Conservation (phyloP, 139 green algal genomes). For the Trebouxia sp. region DNA sequence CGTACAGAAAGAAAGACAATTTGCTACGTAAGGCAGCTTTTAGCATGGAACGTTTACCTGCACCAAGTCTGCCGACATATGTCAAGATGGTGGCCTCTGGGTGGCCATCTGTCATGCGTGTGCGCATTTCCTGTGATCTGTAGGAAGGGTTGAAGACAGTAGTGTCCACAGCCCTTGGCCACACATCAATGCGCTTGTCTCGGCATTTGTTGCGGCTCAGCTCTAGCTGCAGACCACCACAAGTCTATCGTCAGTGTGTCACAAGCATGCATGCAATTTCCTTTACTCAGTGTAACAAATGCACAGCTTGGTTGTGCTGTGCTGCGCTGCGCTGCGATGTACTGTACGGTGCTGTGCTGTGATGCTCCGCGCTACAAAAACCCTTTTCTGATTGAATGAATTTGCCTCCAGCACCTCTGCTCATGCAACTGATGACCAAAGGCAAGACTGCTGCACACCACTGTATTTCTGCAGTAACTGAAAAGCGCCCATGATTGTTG, state of each 20-base stretch:
- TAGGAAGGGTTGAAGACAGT: slow-evolving; percentile 88
- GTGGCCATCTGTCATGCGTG: slow-evolving; percentile 69
- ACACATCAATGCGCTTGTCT: slow-evolving; percentile 69
- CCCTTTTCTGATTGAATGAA: no score
- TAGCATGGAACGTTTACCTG: slow-evolving; percentile 30
- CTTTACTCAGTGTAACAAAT: neutral
- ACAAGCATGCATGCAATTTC: no score
- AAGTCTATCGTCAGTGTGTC: neutral
- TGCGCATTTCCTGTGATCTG: slow-evolving; percentile 67
- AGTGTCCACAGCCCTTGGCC: slow-evolving; percentile 88
- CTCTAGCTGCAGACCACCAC: slow-evolving; percentile 33
- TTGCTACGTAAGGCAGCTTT: no score
- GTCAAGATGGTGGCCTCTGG: slow-evolving; percentile 79
- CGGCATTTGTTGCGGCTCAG: slow-evolving; percentile 42
- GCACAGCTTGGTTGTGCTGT: neutral
- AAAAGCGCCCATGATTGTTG: no score
- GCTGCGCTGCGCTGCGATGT: neutral
- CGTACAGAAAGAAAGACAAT: no score
- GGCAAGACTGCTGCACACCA: no score
- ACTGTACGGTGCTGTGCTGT: neutral
- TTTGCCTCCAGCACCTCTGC: no score
- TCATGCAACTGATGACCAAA: no score
- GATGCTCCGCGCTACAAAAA: neutral
- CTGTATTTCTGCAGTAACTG: no score
- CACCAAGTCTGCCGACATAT: slow-evolving; percentile 93